A percentile compares a stretch with the other conserved stretches of the same genome.
phyloP scores from a whole-genome alignment of 768 basidiomycete genomes.

The Lentinula aciculospora region DNA sequence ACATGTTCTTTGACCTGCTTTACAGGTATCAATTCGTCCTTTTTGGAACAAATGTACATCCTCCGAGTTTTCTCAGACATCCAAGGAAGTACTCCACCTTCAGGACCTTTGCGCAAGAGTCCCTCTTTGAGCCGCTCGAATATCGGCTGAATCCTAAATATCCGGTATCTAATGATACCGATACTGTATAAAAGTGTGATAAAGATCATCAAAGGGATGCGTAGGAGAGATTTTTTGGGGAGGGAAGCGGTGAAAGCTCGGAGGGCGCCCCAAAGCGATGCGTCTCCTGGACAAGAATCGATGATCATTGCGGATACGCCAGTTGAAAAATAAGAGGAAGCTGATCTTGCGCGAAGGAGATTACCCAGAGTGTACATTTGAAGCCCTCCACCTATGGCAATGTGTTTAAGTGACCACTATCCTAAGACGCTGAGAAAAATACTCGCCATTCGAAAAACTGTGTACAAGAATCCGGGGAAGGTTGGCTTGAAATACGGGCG shows the following conservation, averaged over 20 bases:
- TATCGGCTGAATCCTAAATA: constrained; percentile 19
- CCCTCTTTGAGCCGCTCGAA: constrained; percentile 21
- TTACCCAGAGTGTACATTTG: constrained; percentile 29
- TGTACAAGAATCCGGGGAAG: constrained; percentile 35
- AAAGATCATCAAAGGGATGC: constrained; percentile 15
- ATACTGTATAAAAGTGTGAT: constrained; percentile 23
- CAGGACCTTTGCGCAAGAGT: constrained; percentile 20
- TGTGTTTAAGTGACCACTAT: not conserved
- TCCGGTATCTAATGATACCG: constrained; percentile 10
- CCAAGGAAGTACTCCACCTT: constrained; percentile 28
- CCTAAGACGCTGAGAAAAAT: not conserved
- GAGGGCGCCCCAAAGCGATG: constrained; percentile 17
- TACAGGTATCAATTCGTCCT: constrained; percentile 32
- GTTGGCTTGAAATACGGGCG: not conserved
- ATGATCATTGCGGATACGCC: constrained; percentile 28
- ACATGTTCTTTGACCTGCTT: constrained; percentile 32
- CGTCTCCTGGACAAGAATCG: constrained; percentile 41
- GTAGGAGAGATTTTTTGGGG: constrained; percentile 16
- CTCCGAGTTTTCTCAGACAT: constrained; percentile 29
- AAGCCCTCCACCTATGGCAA: constrained; percentile 30
- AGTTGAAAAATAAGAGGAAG: constrained; percentile 7
- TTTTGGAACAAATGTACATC: constrained; percentile 40
- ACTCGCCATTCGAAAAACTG: constrained; percentile 41
- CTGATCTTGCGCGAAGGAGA: constrained; percentile 19
- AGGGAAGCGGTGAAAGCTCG: constrained; percentile 27